A percentile compares a stretch with the other conserved stretches of the same genome.
Evolutionary conservation across 2,329 filamentous ascomycete genomes (phyloP).

Genomic region (Teratosphaeria viscida): DNA sequence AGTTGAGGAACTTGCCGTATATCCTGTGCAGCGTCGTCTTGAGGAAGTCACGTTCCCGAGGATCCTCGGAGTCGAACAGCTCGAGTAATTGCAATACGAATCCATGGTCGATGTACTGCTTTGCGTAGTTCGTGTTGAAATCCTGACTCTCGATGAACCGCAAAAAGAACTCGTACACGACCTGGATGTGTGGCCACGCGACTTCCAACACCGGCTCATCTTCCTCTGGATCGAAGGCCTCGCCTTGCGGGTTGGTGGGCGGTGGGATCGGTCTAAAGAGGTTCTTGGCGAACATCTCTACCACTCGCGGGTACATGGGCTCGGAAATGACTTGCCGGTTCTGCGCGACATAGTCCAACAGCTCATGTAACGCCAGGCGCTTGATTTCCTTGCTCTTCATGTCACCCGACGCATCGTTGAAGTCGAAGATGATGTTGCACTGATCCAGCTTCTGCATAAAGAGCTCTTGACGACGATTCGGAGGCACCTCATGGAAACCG

Average conservation of each 20-base stretch:
- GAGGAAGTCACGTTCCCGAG: constrained; percentile 88
- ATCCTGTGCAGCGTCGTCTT: constrained; percentile 97
- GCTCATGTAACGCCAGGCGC: constrained; percentile 83
- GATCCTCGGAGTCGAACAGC: constrained; percentile 95
- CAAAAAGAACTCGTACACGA: constrained; percentile 98
- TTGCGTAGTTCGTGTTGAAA: constrained; percentile 99
- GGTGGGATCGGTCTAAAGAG: constrained; percentile 94
- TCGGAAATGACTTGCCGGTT: constrained; percentile 98
- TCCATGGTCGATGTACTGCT: constrained; percentile 95
- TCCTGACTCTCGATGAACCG: constrained; percentile 98
- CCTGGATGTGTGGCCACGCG: constrained; percentile 97
- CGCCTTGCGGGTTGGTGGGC: constrained; percentile 93
- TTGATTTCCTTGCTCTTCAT: constrained; percentile 99
- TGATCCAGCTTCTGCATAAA: constrained; percentile 99
- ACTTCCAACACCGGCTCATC: constrained; percentile 97
- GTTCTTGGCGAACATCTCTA: constrained; percentile 99
- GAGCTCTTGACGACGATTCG: constrained; percentile 85
- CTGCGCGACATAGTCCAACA: constrained; percentile 96
- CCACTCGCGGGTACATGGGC: constrained; percentile 95
- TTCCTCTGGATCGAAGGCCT: constrained; percentile 97
- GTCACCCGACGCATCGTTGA: constrained; percentile 93
- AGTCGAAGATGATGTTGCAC: constrained; percentile 99
- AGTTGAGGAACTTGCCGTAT: constrained; percentile 96
- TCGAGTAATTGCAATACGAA: constrained; percentile 95
- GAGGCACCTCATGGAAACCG: constrained; percentile 94